Conservation (phyloP, 495 filamentous ascomycete species). For the Penicillium argentinense region DNA sequence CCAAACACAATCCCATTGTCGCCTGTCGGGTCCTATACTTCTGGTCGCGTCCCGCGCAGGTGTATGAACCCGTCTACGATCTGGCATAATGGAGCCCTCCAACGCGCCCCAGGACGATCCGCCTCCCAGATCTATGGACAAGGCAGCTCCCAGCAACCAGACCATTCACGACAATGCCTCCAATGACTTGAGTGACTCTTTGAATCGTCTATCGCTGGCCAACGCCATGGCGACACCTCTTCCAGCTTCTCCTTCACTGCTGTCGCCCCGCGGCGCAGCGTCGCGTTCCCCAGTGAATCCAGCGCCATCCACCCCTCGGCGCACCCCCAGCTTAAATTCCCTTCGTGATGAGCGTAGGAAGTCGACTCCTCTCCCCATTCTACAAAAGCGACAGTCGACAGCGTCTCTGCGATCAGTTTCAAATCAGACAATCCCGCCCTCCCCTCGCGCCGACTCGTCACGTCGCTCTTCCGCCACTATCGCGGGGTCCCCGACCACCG, state of each 20-base stretch:
- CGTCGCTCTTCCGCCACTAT: constrained; percentile 51
- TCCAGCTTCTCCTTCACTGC: constrained; percentile 44
- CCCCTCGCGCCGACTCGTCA: constrained; percentile 36
- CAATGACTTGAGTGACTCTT: constrained; percentile 35
- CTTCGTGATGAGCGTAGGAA: constrained; percentile 48
- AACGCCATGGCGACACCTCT: constrained; percentile 43
- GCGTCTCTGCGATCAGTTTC: constrained; percentile 43
- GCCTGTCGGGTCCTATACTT: too few relatives aligned
- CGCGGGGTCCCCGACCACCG: constrained; percentile 35
- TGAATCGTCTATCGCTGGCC: constrained; percentile 48
- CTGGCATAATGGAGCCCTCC: constrained; percentile 39
- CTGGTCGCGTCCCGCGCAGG: too few relatives aligned
- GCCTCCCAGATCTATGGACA: constrained; percentile 24
- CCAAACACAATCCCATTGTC: too few relatives aligned
- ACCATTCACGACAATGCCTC: constrained; percentile 17
- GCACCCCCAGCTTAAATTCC: constrained; percentile 52
- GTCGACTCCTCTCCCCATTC: constrained; percentile 38
- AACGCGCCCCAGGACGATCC: constrained; percentile 25
- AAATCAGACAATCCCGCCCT: constrained; percentile 25
- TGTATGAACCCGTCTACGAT: too few relatives aligned
- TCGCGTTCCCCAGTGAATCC: constrained; percentile 21
- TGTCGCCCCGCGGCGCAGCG: constrained; percentile 31
- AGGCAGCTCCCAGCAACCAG: constrained; percentile 13
- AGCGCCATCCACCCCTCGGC: constrained; percentile 38
- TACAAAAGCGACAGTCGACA: constrained; percentile 47